Conservation (phyloP, 2,329 filamentous ascomycete species). For the Metarhizium sp. region DNA sequence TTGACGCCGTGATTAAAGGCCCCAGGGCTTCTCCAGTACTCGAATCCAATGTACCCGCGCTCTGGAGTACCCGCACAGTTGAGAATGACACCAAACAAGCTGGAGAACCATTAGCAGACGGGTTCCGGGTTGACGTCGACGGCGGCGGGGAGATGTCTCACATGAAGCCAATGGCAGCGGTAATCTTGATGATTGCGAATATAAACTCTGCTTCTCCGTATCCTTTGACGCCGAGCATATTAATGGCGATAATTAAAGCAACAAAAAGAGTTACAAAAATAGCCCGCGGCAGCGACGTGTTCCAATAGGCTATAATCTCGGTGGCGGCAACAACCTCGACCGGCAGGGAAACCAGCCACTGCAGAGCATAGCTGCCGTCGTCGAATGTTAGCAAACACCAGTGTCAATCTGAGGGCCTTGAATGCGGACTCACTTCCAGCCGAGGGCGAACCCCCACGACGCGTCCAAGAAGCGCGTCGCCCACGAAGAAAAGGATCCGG, state of each 20-base stretch:
- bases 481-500: conserved; percentile 86
- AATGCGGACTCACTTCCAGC: conserved; percentile 58
- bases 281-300: conserved; percentile 50
- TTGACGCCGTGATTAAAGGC: conserved; percentile 15
- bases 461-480: conserved; percentile 89
- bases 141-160: conserved; percentile 28
- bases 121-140: neutral
- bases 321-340: conserved; percentile 82
- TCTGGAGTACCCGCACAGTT: conserved; percentile 12
- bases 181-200: conserved; percentile 77
- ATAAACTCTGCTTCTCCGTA: conserved; percentile 87
- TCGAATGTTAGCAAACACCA: neutral
- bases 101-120: neutral
- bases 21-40: conserved; percentile 14
- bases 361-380: conserved; percentile 60
- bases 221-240: conserved; percentile 78
- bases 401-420: neutral
- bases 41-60: conserved; percentile 11
- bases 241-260: conserved; percentile 65
- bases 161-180: conserved; percentile 83
- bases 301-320: conserved; percentile 78
- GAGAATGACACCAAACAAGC: conserved; percentile 12
- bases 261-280: conserved; percentile 82
- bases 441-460: conserved; percentile 91
- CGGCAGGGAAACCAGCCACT: conserved; percentile 78